These are phyloP conservation scores for Wickerhamomyces pijperi DNA, from an alignment of 805 yeast species.

Conservation along the genomic window DNA sequence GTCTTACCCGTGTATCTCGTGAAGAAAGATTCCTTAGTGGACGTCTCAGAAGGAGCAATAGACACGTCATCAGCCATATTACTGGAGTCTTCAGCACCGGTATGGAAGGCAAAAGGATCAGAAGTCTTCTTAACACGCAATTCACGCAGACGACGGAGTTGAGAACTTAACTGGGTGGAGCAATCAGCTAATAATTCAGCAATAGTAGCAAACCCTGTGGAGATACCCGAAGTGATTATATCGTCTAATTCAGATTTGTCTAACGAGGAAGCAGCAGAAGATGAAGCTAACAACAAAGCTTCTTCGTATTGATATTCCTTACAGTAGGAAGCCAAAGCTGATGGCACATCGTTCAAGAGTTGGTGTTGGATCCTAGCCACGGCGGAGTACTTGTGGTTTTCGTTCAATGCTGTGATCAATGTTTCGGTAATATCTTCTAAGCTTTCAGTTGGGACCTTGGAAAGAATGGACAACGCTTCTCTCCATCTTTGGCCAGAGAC, in stretches of 20 bases:
- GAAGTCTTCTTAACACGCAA: conserved; percentile 70
- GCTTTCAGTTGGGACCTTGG: conserved; percentile 28
- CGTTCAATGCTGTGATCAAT: conserved; percentile 48
- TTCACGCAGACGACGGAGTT: conserved; percentile 73
- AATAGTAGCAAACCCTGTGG: conserved; percentile 79
- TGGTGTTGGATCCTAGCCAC: conserved; percentile 69
- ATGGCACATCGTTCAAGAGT: conserved; percentile 48
- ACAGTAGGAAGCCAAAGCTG: conserved; percentile 59
- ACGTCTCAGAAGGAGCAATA: conserved; percentile 86
- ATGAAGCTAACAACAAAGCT: conserved; percentile 54
- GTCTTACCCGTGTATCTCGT: conserved; percentile 97
- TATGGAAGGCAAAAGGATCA: conserved; percentile 82
- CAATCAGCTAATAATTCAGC: conserved; percentile 94
- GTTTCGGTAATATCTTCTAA: conserved; percentile 41
- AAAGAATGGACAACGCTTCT: conserved; percentile 56
- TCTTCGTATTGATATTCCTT: conserved; percentile 64
- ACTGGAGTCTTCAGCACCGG: conserved; percentile 34
- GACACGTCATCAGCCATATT: conserved; percentile 83
- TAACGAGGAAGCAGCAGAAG: conserved; percentile 25
- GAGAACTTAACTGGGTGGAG: conserved; percentile 73
- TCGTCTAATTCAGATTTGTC: conserved; percentile 30
- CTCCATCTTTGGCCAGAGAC: conserved; percentile 69
- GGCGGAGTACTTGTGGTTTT: conserved; percentile 61
- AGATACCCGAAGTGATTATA: conserved; percentile 60
- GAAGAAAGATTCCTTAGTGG: conserved; percentile 85